Evolutionary conservation across 371 early-diverging fungal species (phyloP), one percentile per base, ranked within the genome.

Genomic region (Zychaea mexicana): DNA sequence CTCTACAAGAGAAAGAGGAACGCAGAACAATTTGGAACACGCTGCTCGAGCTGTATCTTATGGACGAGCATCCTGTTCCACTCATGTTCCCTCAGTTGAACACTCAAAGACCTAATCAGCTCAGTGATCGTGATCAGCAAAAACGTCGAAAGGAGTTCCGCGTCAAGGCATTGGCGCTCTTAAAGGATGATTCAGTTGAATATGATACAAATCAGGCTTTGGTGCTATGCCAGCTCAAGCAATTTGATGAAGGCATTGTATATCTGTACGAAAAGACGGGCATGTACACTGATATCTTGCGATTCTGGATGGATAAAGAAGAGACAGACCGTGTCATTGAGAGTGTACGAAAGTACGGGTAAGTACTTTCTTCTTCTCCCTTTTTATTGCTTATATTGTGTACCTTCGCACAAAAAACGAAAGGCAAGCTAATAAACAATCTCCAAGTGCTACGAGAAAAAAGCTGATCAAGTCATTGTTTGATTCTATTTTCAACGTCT

Each of bases 151-250:
- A 73, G 47, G 68, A 71, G 26, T 72, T 67, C 31, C 67, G 71
- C 24, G 67, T 74, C 53, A 83, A 79, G 61, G 83, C 83, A 15
- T 36, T 83, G 28, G 54, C 61, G 0, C 46, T 83, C 24, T 62
- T 83, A n/a, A 76, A 79, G 27, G 78, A 83, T 38, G 74, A 79
- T 4, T 58, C 66, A 9, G 78, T 93, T 2, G 77, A 77, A 1
- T 94, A 95, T 68, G 97, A 98, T 76, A 83, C 89, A 53, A 94
- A 96, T 66, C 94, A 96, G 32, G 95, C 96, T 0, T 73, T 96
- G 36, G 90, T 96, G 3, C 84, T 98, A 4, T 97, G 97, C 68
- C 89, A 94, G 38, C 72, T 90, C 56, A 87, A 91, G 54, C 74
- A 86, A 3, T 96, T 95, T 73, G 88, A 88, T 58, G 88, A 89